phyloP scores from a whole-genome alignment of 805 yeast genomes.

The Pichia paraexigua region DNA sequence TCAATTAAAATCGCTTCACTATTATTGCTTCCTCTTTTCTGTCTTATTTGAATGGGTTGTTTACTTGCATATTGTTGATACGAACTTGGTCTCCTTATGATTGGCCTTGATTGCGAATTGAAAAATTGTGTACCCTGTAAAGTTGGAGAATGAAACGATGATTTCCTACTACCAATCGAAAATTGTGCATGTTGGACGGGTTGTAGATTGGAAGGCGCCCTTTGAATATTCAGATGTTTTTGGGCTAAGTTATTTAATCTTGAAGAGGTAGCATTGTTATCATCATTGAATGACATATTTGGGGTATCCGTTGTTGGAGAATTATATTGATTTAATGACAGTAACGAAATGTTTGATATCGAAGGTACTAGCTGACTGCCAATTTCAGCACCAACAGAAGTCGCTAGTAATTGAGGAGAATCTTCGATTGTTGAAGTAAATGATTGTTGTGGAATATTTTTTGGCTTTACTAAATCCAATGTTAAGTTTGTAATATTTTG shows the following conservation, averaged over 20 bases:
- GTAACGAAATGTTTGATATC: constrained; percentile 29
- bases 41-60: constrained; percentile 8
- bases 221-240: constrained; percentile 1
- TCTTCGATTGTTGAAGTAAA: not conserved
- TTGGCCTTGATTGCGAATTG: not conserved
- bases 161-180: constrained; percentile 9
- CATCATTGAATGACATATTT: not conserved
- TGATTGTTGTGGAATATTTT: not conserved
- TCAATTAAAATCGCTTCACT: constrained; percentile 6
- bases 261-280: not conserved
- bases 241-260: constrained; percentile 1
- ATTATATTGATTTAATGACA: constrained; percentile 28
- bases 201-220: not conserved
- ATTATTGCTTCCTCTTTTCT: not conserved
- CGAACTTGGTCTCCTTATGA: constrained; percentile 7
- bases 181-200: constrained; percentile 1
- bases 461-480: not conserved
- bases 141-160: constrained; percentile 12
- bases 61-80: not conserved
- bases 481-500: not conserved
- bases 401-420: constrained; percentile 29
- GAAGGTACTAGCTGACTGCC: constrained; percentile 29
- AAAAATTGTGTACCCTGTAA: constrained; percentile 2
- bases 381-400: constrained; percentile 28
- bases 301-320: not conserved